Evolutionary conservation across 1,284 basidiomycete species (phyloP).

Genomic region (Ceratobasidium sp.): DNA sequence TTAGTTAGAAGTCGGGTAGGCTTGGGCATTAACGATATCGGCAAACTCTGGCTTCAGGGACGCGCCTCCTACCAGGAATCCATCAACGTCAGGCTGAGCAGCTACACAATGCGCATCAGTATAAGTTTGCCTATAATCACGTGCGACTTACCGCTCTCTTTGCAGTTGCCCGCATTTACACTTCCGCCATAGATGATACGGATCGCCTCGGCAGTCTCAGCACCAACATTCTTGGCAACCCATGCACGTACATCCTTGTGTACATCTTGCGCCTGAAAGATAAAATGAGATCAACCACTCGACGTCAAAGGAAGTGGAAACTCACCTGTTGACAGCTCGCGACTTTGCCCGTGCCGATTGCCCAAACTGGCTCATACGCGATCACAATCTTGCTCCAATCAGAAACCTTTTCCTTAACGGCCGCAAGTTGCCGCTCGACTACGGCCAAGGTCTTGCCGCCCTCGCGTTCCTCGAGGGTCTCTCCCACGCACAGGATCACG

Average conservation of each 20-base stretch:
- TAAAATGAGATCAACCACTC: background rate
- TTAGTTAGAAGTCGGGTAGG: constrained; percentile 23
- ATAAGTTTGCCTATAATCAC: background rate
- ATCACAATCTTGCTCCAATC: constrained; percentile 94
- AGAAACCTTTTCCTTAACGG: constrained; percentile 71
- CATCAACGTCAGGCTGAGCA: constrained; percentile 85
- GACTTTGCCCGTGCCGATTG: constrained; percentile 97
- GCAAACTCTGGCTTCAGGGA: constrained; percentile 97
- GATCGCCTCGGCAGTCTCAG: constrained; percentile 73
- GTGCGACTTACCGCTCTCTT: constrained; percentile 73
- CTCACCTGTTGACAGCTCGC: constrained; percentile 77
- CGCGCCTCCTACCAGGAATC: constrained; percentile 99
- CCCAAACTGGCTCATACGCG: constrained; percentile 98
- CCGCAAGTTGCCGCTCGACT: constrained; percentile 82
- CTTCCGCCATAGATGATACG: constrained; percentile 97
- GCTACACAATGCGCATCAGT: constrained; percentile 54
- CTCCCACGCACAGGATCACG: constrained; percentile 96
- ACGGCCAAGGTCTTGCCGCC: constrained; percentile 78
- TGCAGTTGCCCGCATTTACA: constrained; percentile 87
- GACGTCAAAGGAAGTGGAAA: constrained; percentile 4
- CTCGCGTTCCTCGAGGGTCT: constrained; percentile 92
- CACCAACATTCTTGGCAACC: constrained; percentile 70
- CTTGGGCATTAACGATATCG: constrained; percentile 82
- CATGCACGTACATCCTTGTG: constrained; percentile 86
- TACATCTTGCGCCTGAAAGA: constrained; percentile 79